A percentile compares a stretch with the other conserved stretches of the same genome.
Conservation (phyloP, 768 basidiomycete genomes). For the Scleroderma bovista region DNA sequence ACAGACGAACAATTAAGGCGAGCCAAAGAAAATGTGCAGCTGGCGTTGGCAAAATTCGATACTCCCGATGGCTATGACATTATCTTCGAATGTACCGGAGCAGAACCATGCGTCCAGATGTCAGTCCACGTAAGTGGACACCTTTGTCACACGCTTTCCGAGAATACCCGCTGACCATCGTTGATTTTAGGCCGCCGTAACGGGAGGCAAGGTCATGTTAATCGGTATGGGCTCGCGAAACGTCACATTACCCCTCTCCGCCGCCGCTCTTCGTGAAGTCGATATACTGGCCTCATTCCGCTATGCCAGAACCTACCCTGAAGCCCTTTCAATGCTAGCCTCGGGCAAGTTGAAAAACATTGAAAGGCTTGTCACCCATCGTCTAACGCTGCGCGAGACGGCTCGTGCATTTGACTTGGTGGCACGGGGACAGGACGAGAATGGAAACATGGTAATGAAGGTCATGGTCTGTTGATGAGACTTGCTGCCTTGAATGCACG, state of each 20-base stretch:
- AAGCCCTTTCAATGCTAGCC: slow-evolving; percentile 70
- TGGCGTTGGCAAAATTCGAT: slow-evolving; percentile 50
- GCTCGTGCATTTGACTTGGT: slow-evolving; percentile 80
- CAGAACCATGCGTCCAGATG: slow-evolving; percentile 88
- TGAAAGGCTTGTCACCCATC: slow-evolving; percentile 76
- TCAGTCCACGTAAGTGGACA: slow-evolving; percentile 69
- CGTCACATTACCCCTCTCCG: slow-evolving; percentile 75
- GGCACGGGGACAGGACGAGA: slow-evolving; percentile 67
- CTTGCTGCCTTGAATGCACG: not conserved
- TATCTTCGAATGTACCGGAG: slow-evolving; percentile 94
- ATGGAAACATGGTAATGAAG: slow-evolving; percentile 83
- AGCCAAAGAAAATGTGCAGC: slow-evolving; percentile 52
- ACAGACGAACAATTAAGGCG: slow-evolving; percentile 51
- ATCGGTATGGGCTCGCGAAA: slow-evolving; percentile 94
- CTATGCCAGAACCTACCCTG: slow-evolving; percentile 85
- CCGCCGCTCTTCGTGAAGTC: slow-evolving; percentile 82
- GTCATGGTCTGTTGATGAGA: slow-evolving; percentile 62
- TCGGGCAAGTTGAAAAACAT: slow-evolving; percentile 61
- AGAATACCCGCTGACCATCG: slow-evolving; percentile 10
- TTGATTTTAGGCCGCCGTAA: slow-evolving; percentile 57
- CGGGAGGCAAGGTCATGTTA: slow-evolving; percentile 88
- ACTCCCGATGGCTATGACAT: slow-evolving; percentile 80
- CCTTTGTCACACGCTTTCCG: slow-evolving; percentile 8
- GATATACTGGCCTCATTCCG: slow-evolving; percentile 91
- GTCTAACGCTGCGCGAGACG: slow-evolving; percentile 59